Base-by-base conservation (phyloP, 306 rosid genomes). In the Malus asiatica region DNA sequence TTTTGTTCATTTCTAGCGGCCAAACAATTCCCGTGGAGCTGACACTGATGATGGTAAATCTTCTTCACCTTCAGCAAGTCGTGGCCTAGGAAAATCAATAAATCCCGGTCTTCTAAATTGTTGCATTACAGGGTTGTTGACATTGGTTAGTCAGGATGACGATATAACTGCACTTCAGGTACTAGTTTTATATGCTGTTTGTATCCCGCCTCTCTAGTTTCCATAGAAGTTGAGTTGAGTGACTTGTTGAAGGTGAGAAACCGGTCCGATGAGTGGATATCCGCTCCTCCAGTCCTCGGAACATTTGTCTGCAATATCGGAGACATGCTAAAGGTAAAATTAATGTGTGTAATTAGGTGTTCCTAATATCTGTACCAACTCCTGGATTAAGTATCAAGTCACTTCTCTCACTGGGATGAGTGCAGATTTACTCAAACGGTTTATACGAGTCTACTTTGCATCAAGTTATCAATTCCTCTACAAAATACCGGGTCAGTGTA, bases 401-500 rank as follows among this genome's bases (percentile, higher is more conserved):
- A 64, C 38, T 72, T 46, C n/a, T 45, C 68, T 77, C 35, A 46
- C 70, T 29, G 44, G 68, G 69, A 59, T n/a, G 58, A 76, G 16
- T 83, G 79, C 84, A 95, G 99, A 89, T 95, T 81, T 95, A 92
- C 89, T 87, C 99, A 10, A 95, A 90, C 55, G 96, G 99, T 63
- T 73, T 92, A 76, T 92, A 90, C 46, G 27, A 27, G 27, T 27
- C 27, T 27, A 27, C 27, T 27, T 27, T 27, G 27, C 27, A 27
- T 27, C 27, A 2, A 27, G 27, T 27, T 27, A 27, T 27, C 27
- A 27, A 27, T 27, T 27, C 27, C 27, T 27, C 27, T 27, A 2
- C 27, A 27, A 27, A 93, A 76, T 92, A 84, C 61, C 81, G 93
- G 79, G 97, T 92, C 79, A 87, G 91, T 53, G 91, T 90, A 38